Conservation (phyloP, 371 early-diverging fungal genomes). For the Saksenaea oblongispora region DNA sequence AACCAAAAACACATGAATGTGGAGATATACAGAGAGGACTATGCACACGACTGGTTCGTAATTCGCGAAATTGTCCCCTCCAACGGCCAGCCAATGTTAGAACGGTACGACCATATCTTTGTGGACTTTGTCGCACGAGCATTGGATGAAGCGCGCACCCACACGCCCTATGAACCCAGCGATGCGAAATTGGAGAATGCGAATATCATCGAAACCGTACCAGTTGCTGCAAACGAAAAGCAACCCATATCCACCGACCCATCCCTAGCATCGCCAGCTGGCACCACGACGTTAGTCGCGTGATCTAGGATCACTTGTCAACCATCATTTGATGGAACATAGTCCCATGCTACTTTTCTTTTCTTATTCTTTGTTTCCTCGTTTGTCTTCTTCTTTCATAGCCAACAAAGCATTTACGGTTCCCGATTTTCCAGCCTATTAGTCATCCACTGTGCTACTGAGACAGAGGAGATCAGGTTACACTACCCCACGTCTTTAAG, state of each 20-base stretch:
- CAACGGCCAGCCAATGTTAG: constrained; percentile 15
- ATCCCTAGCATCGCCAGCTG: not conserved
- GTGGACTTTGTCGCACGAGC: constrained; percentile 16
- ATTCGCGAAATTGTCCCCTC: constrained; percentile 22
- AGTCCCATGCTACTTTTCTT: no score
- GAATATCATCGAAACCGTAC: not conserved
- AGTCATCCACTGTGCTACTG: not conserved
- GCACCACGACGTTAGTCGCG: not conserved
- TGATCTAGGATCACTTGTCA: not conserved
- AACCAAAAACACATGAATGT: constrained; percentile 8
- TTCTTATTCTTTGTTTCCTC: no score
- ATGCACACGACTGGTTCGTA: constrained; percentile 33
- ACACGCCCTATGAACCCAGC: not conserved
- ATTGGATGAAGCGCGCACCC: constrained; percentile 10
- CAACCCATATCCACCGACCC: not conserved
- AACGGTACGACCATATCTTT: constrained; percentile 18
- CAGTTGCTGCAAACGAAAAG: not conserved
- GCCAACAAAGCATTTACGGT: not conserved
- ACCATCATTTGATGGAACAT: no score
- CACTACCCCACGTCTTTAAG: no score
- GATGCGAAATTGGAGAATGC: not conserved
- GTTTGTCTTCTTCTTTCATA: no score
- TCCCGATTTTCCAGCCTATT: not conserved
- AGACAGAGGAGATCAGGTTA: no score
- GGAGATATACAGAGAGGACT: constrained; percentile 20